phyloP scores from a whole-genome alignment of 192 early-diverging fungal genomes.

The Rhizophagus clarus region DNA sequence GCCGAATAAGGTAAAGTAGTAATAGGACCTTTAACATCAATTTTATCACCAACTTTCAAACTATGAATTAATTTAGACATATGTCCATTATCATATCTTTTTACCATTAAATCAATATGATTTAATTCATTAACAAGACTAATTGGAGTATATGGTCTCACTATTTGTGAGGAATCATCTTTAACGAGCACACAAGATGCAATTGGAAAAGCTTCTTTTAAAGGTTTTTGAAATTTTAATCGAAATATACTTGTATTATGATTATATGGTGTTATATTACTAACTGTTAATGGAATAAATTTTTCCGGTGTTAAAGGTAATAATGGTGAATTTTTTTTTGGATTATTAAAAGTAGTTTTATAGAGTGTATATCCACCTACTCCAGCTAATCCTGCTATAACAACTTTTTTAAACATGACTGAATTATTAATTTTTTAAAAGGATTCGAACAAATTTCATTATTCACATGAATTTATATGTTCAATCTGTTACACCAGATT shows the following conservation, averaged over 20 bases:
- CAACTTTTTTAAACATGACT: neutral
- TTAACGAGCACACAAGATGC: constrained; percentile 67
- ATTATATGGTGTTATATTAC: constrained; percentile 47
- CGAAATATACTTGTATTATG: constrained; percentile 58
- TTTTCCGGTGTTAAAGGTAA: neutral
- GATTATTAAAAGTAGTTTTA: neutral
- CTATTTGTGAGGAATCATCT: constrained; percentile 69
- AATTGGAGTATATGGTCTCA: constrained; percentile 71
- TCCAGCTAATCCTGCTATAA: neutral
- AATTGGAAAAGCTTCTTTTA: constrained; percentile 46
- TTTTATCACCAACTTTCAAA: constrained; percentile 53
- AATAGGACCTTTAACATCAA: constrained; percentile 70
- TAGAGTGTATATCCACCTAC: neutral
- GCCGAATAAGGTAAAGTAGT: constrained; percentile 50
- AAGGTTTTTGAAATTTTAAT: constrained; percentile 53
- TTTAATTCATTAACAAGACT: constrained; percentile 50
- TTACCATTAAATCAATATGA: constrained; percentile 65
- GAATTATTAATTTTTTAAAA: neutral
- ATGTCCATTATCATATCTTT: constrained; percentile 65
- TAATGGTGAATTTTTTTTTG: neutral
- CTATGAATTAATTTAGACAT: constrained; percentile 63
- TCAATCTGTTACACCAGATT: too few relatives aligned
- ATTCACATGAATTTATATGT: too few relatives aligned
- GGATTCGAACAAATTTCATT: too few relatives aligned
- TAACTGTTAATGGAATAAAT: constrained; percentile 58